Base-by-base conservation (phyloP, 179 eudicot species). In the Pouteria campechiana region DNA sequence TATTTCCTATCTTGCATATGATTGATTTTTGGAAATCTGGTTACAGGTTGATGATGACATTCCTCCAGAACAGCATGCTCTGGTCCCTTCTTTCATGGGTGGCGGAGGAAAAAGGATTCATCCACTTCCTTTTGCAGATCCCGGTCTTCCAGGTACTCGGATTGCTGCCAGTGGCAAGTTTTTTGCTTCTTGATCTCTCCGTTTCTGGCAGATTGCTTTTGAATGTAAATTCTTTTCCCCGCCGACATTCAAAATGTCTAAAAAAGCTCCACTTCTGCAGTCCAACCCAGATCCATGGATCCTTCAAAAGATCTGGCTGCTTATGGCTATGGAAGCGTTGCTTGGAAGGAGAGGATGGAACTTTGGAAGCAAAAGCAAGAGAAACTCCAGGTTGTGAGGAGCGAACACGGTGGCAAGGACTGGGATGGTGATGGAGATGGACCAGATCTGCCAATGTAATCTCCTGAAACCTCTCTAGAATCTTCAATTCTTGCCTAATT, bases 291-390 rank as follows among this genome's bases (percentile, higher is more conserved):
- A 10, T 60, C 79, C 0, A 60, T 73, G 79, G 79, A 53, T 38
- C 75, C 75, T 0, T 50, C 61, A 34, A 73, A 68, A 55, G 75
- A 73, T 19, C 47, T 69, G 27, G 72, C 72, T 17, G 48, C 61
- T 15, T 73, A 73, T 34, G 79, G 79, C 1, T 73, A 73, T 50
- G 79, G 79, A 17, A 69, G 60, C 29, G 72, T 73, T 41, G 72
- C 79, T 1, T 69, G 79, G 79, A 73, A 73, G 31, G 75, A 73
- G 19, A 54, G 72, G 30, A 73, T 69, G 72, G 79, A 73, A 28
- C 75, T 64, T 15, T 64, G 79, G 79, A 73, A 63, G 50, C 65
- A 46, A 37, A 57, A 54, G 50, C 79, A 73, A 48, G 78, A 52
- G 15, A 68, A 56, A 38, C 71, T 68, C 45, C 65, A 63, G 35